Evolutionary conservation across 176 grass and related monocot species (phyloP), one percentile per base, ranked within the genome.

Genomic region (Neostapfia colusana): DNA sequence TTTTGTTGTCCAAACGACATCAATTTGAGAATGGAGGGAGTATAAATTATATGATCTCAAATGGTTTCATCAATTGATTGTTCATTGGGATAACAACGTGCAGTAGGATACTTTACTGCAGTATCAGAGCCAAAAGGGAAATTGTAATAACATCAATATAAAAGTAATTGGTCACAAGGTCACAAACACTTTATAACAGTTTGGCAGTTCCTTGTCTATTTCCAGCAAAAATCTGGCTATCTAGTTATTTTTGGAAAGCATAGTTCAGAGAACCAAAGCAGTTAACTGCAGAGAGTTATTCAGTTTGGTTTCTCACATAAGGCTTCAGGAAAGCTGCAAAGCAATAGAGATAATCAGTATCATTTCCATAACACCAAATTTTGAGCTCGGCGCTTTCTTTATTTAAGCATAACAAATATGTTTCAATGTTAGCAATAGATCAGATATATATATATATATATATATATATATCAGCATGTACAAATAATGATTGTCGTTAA

Each of bases 351-450:
- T 58, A 24, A 70, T 72, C 31, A 73, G 24, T 11, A 56, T 73
- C 21, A 64, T 65, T 49, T 40, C 31, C 63, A 41, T 43, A 46
- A 31, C 27, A 53, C 28, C 27, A 20, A 38, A 13, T 57, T 63
- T 54, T 23, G 20, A 45, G 43, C 17, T 46, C 16, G 23, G 36
- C 13, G 21, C 5, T 23, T 84, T 25, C 31, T 26, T 48, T 27
- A 24, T 74, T 53, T 74, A 74, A 69, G 63, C 51, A 75, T 61
- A 27, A 14, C 53, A 40, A 28, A 6, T 25, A 53, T 62, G 50
- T 18, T 36, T 49, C 57, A 77, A 75, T 31, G 58, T 50, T 49
- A 84, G 65, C 14, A 44, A n/a, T 23, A 57, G 37, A 72, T 80
- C 55, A 39, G 26, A 70, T 76, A 79, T n/a, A n/a, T n/a, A n/a